A percentile compares a stretch with the other conserved stretches of the same genome.
These are phyloP conservation scores for Hymenotorrendiella dingleyae DNA, from an alignment of 2,329 filamentous ascomycete genomes.

Conservation along the genomic window DNA sequence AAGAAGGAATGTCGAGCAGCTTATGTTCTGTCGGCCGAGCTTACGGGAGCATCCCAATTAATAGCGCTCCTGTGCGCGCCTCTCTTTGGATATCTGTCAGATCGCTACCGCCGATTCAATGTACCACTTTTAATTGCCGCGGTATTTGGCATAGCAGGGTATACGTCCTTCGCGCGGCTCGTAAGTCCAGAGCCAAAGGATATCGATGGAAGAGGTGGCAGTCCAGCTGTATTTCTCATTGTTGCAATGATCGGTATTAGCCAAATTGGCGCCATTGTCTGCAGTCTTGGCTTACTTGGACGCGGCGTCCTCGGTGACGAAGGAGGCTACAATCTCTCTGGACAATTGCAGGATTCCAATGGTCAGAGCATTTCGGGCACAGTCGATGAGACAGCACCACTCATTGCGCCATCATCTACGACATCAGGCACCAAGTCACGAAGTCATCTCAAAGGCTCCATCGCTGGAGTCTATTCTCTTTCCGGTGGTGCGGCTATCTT, in stretches of 20 bases:
- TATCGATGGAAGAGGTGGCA: conserved; percentile 59
- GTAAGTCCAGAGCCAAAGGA: conserved; percentile 68
- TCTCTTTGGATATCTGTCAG: conserved; percentile 79
- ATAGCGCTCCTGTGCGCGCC: conserved; percentile 81
- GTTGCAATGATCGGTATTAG: conserved; percentile 81
- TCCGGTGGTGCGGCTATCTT: conserved; percentile 87
- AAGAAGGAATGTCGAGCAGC: conserved; percentile 81
- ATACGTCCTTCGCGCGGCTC: conserved; percentile 69
- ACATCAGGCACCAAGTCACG: conserved; percentile 20
- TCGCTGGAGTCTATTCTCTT: conserved; percentile 90
- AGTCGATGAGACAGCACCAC: conserved; percentile 21
- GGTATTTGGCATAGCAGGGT: conserved; percentile 69
- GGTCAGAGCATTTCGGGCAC: conserved; percentile 2
- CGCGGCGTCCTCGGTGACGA: conserved; percentile 62
- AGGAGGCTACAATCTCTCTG: conserved; percentile 29
- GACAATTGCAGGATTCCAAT: conserved; percentile 20
- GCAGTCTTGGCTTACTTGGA: conserved; percentile 82
- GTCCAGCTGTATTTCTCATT: conserved; percentile 64
- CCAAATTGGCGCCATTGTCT: conserved; percentile 95
- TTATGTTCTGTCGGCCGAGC: conserved; percentile 78
- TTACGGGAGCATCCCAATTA: conserved; percentile 86
- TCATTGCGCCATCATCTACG: conserved; percentile 25
- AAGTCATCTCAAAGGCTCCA: conserved; percentile 72
- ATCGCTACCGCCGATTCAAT: conserved; percentile 60
- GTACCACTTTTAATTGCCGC: conserved; percentile 69